Percentiles rank a stretch among this genome's conserved stretches.
Evolutionary conservation across 164 flowering plant species (phyloP).

Genomic region (Stephania cephalantha): DNA sequence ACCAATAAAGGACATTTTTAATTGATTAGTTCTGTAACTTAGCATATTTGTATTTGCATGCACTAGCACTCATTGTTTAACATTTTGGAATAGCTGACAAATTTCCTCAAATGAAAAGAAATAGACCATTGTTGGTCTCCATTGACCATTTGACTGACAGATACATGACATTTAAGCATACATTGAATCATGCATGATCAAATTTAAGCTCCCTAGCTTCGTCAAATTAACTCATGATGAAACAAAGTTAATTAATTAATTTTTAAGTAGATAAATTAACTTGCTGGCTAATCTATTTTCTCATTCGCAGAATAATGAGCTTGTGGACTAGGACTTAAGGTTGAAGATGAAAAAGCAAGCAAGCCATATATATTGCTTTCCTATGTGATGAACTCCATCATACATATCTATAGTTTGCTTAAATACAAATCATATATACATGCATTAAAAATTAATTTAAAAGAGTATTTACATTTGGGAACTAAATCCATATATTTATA

Average conservation of each 20-base stretch:
- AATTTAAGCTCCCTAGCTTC: neutral
- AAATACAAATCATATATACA: no score
- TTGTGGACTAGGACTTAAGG: neutral
- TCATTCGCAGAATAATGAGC: neutral
- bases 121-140: conserved; percentile 2
- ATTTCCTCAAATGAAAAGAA: neutral
- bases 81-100: neutral
- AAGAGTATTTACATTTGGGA: no score
- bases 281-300: neutral
- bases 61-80: neutral
- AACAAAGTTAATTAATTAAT: no score
- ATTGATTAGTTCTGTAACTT: neutral
- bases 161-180: neutral
- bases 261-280: neutral
- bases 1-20: neutral
- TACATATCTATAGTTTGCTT: no score
- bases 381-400: no score
- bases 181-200: neutral
- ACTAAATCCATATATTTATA: no score
- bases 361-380: no score
- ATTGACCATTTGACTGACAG: conserved; percentile 3
- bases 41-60: neutral
- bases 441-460: no score
- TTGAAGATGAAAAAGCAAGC: no score
- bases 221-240: no score